Conservation (phyloP, 441 rosid species). For the Euphorbia celastroides region DNA sequence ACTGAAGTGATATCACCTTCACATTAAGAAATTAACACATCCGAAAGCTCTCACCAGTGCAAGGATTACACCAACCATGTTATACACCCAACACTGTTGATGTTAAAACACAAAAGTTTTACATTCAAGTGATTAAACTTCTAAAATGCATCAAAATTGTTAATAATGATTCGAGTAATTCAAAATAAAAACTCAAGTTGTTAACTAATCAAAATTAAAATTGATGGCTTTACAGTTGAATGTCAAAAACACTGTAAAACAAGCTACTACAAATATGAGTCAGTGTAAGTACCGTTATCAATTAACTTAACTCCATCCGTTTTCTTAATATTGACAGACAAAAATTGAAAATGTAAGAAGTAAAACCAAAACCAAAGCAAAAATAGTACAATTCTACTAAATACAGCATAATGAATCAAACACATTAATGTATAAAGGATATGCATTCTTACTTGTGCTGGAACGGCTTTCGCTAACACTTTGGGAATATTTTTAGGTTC, state of each 20-base stretch:
- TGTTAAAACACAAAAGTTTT: background rate
- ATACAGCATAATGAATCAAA: background rate
- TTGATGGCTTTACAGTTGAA: background rate
- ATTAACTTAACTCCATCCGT: background rate
- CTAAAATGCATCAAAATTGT: no score
- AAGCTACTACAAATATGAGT: background rate
- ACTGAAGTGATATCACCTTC: background rate
- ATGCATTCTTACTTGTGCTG: slow-evolving; percentile 60
- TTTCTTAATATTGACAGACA: background rate
- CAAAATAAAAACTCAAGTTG: background rate
- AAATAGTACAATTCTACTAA: background rate
- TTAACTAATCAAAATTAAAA: background rate
- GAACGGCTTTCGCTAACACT: slow-evolving; percentile 76
- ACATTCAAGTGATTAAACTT: background rate
- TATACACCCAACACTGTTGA: background rate
- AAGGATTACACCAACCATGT: background rate
- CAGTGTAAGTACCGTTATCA: background rate
- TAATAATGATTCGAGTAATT: background rate
- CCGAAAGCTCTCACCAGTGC: background rate
- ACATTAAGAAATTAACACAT: background rate
- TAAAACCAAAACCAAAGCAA: background rate
- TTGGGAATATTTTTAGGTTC: slow-evolving; percentile 72
- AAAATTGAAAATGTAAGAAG: background rate
- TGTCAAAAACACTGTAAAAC: background rate
- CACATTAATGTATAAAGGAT: background rate